phyloP scores from a whole-genome alignment of 1,284 basidiomycete species.

The Ustilago xerochloae region DNA sequence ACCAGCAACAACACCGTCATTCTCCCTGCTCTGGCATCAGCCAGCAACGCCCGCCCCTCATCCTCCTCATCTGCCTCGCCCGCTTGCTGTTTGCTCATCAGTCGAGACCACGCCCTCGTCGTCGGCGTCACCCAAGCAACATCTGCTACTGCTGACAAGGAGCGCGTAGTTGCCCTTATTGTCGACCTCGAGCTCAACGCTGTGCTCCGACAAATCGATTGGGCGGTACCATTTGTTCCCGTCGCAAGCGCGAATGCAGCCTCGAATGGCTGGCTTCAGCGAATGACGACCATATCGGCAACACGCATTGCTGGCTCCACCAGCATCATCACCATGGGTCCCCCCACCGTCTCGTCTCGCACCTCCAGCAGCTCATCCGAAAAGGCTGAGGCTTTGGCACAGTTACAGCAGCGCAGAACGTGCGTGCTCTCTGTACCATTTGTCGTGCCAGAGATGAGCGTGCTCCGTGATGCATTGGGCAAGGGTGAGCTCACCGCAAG shows the following conservation, averaged over 20 bases:
- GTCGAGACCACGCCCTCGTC: conserved; percentile 38
- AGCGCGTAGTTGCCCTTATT: conserved; percentile 36
- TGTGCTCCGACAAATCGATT: conserved; percentile 38
- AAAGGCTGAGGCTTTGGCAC: conserved; percentile 24
- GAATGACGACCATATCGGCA: conserved; percentile 31
- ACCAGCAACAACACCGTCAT: conserved; percentile 10
- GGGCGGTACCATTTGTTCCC: conserved; percentile 33
- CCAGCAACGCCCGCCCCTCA: conserved; percentile 21
- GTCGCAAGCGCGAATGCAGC: conserved; percentile 6
- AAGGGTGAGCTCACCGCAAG: conserved; percentile 40
- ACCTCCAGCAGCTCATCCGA: conserved; percentile 14
- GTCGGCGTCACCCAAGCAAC: conserved; percentile 24
- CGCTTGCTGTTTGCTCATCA: conserved; percentile 34
- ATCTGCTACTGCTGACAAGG: conserved; percentile 27
- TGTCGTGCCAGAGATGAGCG: conserved; percentile 33
- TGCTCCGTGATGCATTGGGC: conserved; percentile 45
- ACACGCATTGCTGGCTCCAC: conserved; percentile 45
- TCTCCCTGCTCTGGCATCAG: conserved; percentile 16
- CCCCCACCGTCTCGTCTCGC: conserved; percentile 17
- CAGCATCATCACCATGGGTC: conserved; percentile 29
- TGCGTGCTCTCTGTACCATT: conserved; percentile 41
- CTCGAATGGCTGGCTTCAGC: conserved; percentile 19
- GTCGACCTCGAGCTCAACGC: conserved; percentile 43
- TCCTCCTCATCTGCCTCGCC: conserved; percentile 31
- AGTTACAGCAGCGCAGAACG: conserved; percentile 32